A percentile compares a stretch with the other conserved stretches of the same genome.
These are phyloP conservation scores for Fusarium dimerum DNA, from an alignment of 2,329 filamentous ascomycete genomes.

Conservation along the genomic window DNA sequence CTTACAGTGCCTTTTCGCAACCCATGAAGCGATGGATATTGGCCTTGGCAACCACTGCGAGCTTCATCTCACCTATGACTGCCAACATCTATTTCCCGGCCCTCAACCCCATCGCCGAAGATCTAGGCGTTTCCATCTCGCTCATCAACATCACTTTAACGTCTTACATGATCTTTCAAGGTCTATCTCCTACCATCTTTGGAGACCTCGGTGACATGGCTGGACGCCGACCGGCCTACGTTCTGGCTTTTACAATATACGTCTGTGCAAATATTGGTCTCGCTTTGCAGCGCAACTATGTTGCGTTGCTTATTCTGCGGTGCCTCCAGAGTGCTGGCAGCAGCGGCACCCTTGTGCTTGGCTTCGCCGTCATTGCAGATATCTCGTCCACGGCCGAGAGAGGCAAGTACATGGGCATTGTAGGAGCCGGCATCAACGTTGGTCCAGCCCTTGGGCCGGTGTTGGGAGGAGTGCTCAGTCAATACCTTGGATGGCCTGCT, in stretches of 20 bases:
- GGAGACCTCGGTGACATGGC: constrained; percentile 63
- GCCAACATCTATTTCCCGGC: constrained; percentile 59
- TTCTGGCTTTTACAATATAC: constrained; percentile 59
- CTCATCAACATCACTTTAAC: constrained; percentile 55
- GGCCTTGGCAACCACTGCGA: constrained; percentile 52
- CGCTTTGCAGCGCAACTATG: constrained; percentile 57
- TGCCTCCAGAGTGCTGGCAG: constrained; percentile 65
- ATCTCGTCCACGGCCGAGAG: constrained; percentile 68
- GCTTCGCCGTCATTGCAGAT: constrained; percentile 72
- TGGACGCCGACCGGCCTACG: constrained; percentile 62
- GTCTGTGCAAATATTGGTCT: constrained; percentile 60
- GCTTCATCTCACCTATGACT: constrained; percentile 59
- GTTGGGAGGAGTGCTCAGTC: constrained; percentile 62
- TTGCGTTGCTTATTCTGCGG: constrained; percentile 60
- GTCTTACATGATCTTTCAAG: constrained; percentile 66
- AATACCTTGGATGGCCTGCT: constrained; percentile 67
- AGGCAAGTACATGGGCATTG: constrained; percentile 71
- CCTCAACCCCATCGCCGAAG: constrained; percentile 40
- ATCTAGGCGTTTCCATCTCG: constrained; percentile 40
- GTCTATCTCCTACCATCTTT: constrained; percentile 59
- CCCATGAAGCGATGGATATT: constrained; percentile 53
- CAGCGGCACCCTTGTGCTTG: constrained; percentile 70
- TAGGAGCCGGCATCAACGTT: constrained; percentile 59
- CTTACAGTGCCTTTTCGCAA: constrained; percentile 33
- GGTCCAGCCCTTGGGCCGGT: constrained; percentile 59